These are phyloP conservation scores for Suhomyces kilbournensis DNA, from an alignment of 805 yeast species.

Conservation along the genomic window DNA sequence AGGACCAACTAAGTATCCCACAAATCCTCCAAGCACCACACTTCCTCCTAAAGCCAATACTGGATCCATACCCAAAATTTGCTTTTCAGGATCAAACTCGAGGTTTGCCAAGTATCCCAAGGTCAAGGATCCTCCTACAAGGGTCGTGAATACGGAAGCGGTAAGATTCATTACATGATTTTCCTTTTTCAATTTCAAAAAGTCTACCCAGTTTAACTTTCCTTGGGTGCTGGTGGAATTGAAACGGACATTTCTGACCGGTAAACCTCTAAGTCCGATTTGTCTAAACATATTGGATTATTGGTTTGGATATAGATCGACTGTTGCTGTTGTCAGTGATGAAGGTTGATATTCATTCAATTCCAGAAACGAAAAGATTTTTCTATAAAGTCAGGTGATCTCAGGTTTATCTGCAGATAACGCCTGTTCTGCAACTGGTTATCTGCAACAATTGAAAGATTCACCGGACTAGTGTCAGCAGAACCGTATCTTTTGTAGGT, in stretches of 20 bases:
- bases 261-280: conserved; percentile 1
- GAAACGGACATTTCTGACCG: conserved; percentile 14
- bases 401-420: background rate
- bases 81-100: conserved; percentile 84
- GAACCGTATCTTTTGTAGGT: too few species aligned
- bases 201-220: conserved; percentile 71
- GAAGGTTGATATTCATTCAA: background rate
- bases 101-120: conserved; percentile 76
- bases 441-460: background rate
- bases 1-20: conserved; percentile 86
- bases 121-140: conserved; percentile 62
- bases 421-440: background rate
- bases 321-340: background rate
- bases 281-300: conserved; percentile 1
- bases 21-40: conserved; percentile 64
- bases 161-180: conserved; percentile 68
- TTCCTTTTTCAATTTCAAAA: conserved; percentile 69
- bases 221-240: conserved; percentile 17
- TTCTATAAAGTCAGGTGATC: conserved; percentile 1
- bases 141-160: conserved; percentile 66
- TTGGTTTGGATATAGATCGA: background rate
- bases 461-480: too few species aligned
- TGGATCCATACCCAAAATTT: conserved; percentile 87
- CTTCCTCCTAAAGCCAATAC: conserved; percentile 75
- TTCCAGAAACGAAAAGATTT: background rate